phyloP scores from a whole-genome alignment of 1,284 basidiomycete genomes.

The Farysia itapuensis region DNA sequence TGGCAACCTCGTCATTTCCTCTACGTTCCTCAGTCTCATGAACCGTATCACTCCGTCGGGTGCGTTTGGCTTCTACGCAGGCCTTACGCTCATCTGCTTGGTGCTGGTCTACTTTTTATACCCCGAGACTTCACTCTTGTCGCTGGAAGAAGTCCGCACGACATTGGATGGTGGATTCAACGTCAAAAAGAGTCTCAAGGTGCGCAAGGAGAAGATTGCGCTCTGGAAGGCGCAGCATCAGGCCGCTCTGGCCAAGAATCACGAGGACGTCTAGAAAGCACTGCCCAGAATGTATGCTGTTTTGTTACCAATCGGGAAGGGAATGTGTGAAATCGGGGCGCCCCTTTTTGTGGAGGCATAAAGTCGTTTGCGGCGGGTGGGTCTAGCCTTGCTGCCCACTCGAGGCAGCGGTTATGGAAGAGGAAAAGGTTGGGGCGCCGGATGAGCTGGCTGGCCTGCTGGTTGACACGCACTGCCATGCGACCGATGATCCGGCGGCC shows the following conservation, averaged over 20 bases:
- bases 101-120: constrained; percentile 68
- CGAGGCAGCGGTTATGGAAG: too few relatives aligned
- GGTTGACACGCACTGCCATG: constrained; percentile 50
- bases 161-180: constrained; percentile 63
- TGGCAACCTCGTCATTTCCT: constrained; percentile 74
- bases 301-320: too few relatives aligned
- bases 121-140: constrained; percentile 65
- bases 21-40: constrained; percentile 78
- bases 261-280: too few relatives aligned
- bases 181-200: constrained; percentile 59
- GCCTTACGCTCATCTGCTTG: constrained; percentile 72
- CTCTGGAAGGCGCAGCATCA: constrained; percentile 33
- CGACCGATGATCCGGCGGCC: constrained; percentile 46
- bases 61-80: constrained; percentile 71
- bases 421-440: too few relatives aligned
- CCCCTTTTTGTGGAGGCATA: too few relatives aligned
- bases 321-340: too few relatives aligned
- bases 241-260: neutral
- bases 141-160: constrained; percentile 71
- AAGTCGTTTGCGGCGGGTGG: too few relatives aligned
- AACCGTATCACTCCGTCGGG: constrained; percentile 70
- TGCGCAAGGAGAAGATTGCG: constrained; percentile 54
- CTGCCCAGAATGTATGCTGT: too few relatives aligned
- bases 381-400: too few relatives aligned
- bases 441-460: constrained; percentile 9